Conservation (phyloP, 495 filamentous ascomycete species). For the Aspergillus conjunctus region DNA sequence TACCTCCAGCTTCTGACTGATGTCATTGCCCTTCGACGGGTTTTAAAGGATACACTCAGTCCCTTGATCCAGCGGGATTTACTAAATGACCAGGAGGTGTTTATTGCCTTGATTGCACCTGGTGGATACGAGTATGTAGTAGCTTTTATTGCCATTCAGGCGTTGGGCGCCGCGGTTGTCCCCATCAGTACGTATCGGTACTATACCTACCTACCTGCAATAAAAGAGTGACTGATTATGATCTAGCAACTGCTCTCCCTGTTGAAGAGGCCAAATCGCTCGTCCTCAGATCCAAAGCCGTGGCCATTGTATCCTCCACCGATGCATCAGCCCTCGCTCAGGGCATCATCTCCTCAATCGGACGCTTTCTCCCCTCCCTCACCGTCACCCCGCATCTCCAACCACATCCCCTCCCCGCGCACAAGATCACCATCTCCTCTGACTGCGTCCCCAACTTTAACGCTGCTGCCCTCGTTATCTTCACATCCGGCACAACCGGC, state of each 20-base stretch:
- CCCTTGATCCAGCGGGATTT: constrained; percentile 26
- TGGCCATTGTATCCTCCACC: constrained; percentile 26
- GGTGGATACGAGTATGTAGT: constrained; percentile 54
- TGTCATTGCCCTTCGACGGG: constrained; percentile 22
- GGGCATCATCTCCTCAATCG: constrained; percentile 8
- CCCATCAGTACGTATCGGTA: constrained; percentile 28
- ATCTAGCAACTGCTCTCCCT: constrained; percentile 31
- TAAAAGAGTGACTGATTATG: neutral
- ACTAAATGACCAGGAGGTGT: constrained; percentile 42
- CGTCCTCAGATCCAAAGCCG: constrained; percentile 35
- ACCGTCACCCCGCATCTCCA: constrained; percentile 26
- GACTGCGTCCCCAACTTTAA: constrained; percentile 31
- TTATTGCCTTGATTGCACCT: constrained; percentile 46
- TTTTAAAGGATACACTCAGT: constrained; percentile 19
- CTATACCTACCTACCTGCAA: neutral
- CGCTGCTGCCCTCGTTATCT: constrained; percentile 35
- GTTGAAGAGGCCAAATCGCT: constrained; percentile 50
- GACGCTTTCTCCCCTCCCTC: constrained; percentile 10
- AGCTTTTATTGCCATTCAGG: constrained; percentile 46
- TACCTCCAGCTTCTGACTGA: constrained; percentile 23
- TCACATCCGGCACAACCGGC: constrained; percentile 50
- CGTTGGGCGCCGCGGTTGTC: constrained; percentile 45
- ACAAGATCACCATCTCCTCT: constrained; percentile 29
- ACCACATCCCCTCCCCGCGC: constrained; percentile 13
- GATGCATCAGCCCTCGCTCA: constrained; percentile 22